Base-by-base conservation (phyloP, 345 rosid species). In the Litchi chinensis region DNA sequence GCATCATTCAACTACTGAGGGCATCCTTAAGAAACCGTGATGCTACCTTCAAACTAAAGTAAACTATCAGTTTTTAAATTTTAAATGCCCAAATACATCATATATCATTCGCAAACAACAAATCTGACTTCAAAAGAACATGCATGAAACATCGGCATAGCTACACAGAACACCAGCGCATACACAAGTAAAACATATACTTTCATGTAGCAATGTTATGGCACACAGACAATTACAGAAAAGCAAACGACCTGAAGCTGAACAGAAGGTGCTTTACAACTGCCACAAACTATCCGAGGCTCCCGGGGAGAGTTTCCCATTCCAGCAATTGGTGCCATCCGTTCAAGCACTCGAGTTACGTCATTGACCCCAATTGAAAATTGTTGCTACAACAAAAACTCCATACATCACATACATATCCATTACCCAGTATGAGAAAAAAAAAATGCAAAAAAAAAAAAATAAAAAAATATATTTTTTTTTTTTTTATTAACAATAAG, bases 311-410 rank as follows among this genome's bases (percentile, higher is more conserved):
- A 24, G 46, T 37, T 71, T 52, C 78, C 82, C 63, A 39, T 57
- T 18, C 73, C 89, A 67, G 72, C 54, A 67, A 59, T 63, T 6
- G 87, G 82, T 40, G 80, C 69, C 97, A 92, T 94, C 43, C 91
- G 77, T 80, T 94, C 97, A n/a, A 94, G 92, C 77, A 75, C 81
- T 64, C 95, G 93, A 4, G 95, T 91, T n/a, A 94, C 97, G 65
- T 94, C 98, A 75, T 94, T 94, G 74, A 92, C 90, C 74, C 98
- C 98, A 79, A 94, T 82, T 5, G 98, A 87, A 63, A 94, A 85
- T 91, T 89, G 94, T 90, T 88, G 93, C 98, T 92, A 77, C 16
- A 60, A 8, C 5, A n/a, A 44, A 77, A 15, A 50, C 5, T 21
- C 65, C 78, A 70, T 52, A 18, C 19, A 32, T 65, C 18, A 79